A percentile compares a stretch with the other conserved stretches of the same genome.
Evolutionary conservation across 371 early-diverging fungal genomes (phyloP).

Genomic region (Mortierella sp.): DNA sequence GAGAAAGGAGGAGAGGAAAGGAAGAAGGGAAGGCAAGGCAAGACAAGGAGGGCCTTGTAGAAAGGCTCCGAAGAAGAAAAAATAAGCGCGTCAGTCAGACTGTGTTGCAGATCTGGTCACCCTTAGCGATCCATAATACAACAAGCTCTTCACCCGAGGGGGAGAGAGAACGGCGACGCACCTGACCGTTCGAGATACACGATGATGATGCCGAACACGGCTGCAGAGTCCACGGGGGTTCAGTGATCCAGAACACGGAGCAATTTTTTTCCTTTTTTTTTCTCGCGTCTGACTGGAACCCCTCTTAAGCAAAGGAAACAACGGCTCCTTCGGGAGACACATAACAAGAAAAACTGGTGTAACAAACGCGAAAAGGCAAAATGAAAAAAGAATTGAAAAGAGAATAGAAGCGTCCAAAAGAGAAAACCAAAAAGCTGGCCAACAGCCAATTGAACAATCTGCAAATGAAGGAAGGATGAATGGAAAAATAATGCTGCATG

Average conservation of each 20-base stretch:
- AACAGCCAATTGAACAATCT: neutral
- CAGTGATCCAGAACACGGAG: neutral
- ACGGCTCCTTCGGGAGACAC: neutral
- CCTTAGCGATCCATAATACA: neutral
- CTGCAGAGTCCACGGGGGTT: neutral
- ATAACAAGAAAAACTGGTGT: neutral
- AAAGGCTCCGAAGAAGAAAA: neutral
- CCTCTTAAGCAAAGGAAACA: neutral
- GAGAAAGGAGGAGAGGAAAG: too few relatives aligned
- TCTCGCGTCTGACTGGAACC: neutral
- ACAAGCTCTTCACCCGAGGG: neutral
- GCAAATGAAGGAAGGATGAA: neutral
- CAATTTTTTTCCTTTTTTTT: neutral
- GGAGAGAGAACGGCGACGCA: neutral
- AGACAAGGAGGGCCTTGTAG: neutral
- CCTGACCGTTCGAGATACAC: neutral
- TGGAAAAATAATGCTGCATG: conserved; percentile 7
- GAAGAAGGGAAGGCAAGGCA: neutral
- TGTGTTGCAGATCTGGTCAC: neutral
- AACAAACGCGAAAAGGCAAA: neutral
- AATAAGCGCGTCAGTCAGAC: neutral
- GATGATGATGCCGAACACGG: neutral
- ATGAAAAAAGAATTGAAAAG: neutral
- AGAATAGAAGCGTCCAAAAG: neutral
- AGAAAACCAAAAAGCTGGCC: neutral